Evolutionary conservation across 345 rosid species (phyloP), one percentile per base, ranked within the genome.

Genomic region (Brassica carinata): DNA sequence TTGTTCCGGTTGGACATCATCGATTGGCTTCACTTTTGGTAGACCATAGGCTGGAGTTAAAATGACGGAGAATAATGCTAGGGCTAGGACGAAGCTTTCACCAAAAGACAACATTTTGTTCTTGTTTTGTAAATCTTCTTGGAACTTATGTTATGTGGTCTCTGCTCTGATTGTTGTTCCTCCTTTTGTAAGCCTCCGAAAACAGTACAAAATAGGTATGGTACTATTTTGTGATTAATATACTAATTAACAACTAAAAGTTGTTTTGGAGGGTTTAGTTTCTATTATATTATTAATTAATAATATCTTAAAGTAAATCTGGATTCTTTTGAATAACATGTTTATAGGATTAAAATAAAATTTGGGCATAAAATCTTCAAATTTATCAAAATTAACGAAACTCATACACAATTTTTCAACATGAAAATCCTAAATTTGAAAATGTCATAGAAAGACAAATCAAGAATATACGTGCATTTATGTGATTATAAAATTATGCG

Each of bases 1-100:
- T 76, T 85, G 75, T 10, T 73, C 74, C 0, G 69, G 84, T 10
- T 84, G 77, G 78, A 86, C 59, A 40, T 86, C 88, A 10, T 77
- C 29, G n/a, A 79, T 66, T 55, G 83, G 82, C 14, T 17, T 15
- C 7, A 74, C 78, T 1, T n/a, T 10, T 48, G 64, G 78, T 31
- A 79, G 48, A 75, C 71, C 61, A 63, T 74, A 10, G 67, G 76
- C 19, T 63, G 11, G 76, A 55, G 53, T 74, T 69, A 36, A 5
- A 2, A 64, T 8, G 43, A 74, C 10, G 26, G 5, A 64, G 19
- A 76, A 19, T 14, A 76, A 5, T 69, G 53, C 38, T 18, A 76
- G 55, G 23, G 71, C 23, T 14, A 76, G 36, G 31, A 76, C 5
- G 8, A 81, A 71, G 19, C 15, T 38, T 53, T 36, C 29, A 67